Percentiles rank a stretch among this genome's conserved stretches.
These are phyloP conservation scores for Sporisorium reilianum DNA, from an alignment of 1,284 basidiomycete species.

Conservation along the genomic window DNA sequence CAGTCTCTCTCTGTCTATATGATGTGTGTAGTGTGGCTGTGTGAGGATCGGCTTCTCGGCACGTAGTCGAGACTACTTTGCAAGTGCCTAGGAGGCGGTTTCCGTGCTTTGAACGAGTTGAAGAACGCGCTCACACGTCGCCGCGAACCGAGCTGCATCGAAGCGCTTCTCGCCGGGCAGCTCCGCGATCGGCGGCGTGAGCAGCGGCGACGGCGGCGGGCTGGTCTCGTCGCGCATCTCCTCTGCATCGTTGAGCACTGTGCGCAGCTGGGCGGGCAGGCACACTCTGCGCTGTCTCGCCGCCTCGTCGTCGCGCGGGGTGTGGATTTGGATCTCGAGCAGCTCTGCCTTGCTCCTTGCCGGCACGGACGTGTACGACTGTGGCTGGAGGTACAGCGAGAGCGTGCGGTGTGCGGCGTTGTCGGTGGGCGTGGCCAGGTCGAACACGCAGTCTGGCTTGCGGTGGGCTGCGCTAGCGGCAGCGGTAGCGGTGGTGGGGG, in stretches of 20 bases:
- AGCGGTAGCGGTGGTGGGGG: background rate
- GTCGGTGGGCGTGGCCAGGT: conserved; percentile 26
- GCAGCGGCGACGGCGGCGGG: conserved; percentile 3
- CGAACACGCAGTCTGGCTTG: conserved; percentile 36
- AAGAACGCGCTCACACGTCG: conserved; percentile 14
- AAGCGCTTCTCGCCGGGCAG: too few relatives aligned
- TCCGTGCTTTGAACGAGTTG: conserved; percentile 5
- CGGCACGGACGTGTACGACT: conserved; percentile 22
- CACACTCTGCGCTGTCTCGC: conserved; percentile 11
- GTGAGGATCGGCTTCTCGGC: background rate
- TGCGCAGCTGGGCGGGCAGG: conserved; percentile 26
- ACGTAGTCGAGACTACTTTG: background rate
- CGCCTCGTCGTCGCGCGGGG: conserved; percentile 5
- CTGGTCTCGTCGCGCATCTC: background rate
- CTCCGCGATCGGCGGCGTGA: background rate
- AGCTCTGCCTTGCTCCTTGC: conserved; percentile 31
- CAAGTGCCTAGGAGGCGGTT: background rate
- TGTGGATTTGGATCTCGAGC: conserved; percentile 34
- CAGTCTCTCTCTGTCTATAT: background rate
- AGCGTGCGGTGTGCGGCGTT: background rate
- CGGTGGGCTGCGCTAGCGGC: background rate
- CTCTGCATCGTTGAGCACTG: conserved; percentile 32
- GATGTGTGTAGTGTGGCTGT: background rate
- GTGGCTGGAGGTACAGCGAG: conserved; percentile 34
- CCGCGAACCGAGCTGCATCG: background rate